These are phyloP conservation scores for Aurantiochytrium sp. DNA, from an alignment of 108 stramenopile species.

Conservation along the genomic window DNA sequence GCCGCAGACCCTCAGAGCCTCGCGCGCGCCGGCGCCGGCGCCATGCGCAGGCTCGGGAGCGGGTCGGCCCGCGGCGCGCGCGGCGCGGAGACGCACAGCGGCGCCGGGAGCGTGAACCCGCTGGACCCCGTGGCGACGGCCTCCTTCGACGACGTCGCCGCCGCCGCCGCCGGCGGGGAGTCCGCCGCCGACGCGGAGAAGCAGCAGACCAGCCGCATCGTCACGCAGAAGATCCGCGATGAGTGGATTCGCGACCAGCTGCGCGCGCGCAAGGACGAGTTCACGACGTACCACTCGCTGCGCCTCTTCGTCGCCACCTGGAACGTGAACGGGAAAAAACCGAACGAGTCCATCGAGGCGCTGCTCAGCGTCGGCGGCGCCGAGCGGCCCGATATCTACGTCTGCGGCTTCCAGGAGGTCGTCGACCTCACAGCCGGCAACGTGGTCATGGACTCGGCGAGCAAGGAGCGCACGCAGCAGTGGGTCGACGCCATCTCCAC, in stretches of 20 bases:
- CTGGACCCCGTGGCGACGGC: not conserved
- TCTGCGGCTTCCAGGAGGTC: conserved; percentile 84
- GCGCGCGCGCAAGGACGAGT: conserved; percentile 46
- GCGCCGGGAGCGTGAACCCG: not conserved
- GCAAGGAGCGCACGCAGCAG: conserved; percentile 70
- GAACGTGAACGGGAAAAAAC: conserved; percentile 98
- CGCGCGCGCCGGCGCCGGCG: too few species aligned
- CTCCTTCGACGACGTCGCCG: not conserved
- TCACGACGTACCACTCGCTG: conserved; percentile 16
- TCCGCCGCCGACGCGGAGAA: not conserved
- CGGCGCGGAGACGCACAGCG: not conserved
- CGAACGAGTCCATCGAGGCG: conserved; percentile 69
- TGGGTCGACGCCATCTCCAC: conserved; percentile 76
- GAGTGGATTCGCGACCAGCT: conserved; percentile 55
- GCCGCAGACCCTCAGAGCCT: too few species aligned
- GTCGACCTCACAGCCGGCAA: conserved; percentile 98
- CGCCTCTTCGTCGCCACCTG: conserved; percentile 85
- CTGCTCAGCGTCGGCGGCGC: conserved; percentile 63
- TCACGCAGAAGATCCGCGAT: conserved; percentile 43
- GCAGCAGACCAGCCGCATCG: not conserved
- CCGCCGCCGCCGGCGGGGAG: not conserved
- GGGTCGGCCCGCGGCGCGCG: not conserved
- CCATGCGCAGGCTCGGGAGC: not conserved
- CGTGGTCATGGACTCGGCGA: conserved; percentile 90
- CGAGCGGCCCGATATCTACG: conserved; percentile 39